Evolutionary conservation across 805 yeast species (phyloP).

Genomic region (Spathaspora sp.): DNA sequence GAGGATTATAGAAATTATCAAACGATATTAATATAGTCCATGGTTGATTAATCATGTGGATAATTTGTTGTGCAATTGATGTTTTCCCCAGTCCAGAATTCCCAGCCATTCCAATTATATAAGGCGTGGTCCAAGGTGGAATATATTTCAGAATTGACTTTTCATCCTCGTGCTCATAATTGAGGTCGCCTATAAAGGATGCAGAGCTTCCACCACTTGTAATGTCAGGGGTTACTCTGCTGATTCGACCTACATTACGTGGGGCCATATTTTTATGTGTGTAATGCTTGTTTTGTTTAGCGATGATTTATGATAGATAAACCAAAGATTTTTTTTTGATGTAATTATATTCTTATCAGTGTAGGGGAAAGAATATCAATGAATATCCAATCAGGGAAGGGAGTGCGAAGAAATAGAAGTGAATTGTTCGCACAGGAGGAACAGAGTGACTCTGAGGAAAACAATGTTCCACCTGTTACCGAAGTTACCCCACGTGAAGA

Average conservation of each 20-base stretch:
- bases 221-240: neutral
- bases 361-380: neutral
- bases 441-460: neutral
- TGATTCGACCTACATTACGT: neutral
- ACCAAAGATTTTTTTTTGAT: neutral
- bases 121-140: constrained; percentile 43
- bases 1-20: constrained; percentile 86
- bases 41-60: constrained; percentile 76
- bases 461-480: neutral
- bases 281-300: neutral
- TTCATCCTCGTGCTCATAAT: neutral
- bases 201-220: neutral
- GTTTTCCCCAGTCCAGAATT: constrained; percentile 84
- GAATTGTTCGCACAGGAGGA: constrained; percentile 5
- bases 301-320: neutral
- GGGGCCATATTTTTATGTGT: neutral
- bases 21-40: constrained; percentile 90
- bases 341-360: neutral
- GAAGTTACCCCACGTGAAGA: constrained; percentile 1
- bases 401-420: constrained; percentile 10
- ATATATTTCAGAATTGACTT: constrained; percentile 16
- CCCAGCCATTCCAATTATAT: constrained; percentile 48
- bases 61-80: constrained; percentile 79
- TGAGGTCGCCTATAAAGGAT: constrained; percentile 2
- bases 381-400: constrained; percentile 11